Base-by-base conservation (phyloP, 139 green algal species). In the Coelastrella sp. region DNA sequence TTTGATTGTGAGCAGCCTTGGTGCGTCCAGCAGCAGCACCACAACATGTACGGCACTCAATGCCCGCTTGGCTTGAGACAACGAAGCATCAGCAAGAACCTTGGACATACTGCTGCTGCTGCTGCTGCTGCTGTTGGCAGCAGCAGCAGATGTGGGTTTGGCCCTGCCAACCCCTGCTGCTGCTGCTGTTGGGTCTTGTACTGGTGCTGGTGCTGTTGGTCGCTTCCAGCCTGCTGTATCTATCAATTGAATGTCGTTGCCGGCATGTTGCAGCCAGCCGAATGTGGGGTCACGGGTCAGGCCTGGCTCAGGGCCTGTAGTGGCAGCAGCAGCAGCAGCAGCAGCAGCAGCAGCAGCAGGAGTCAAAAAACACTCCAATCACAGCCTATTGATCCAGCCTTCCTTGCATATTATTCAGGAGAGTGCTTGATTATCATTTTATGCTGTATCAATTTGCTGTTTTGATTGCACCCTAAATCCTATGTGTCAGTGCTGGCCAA, bases 211-310 rank as follows among this genome's bases (percentile, higher is more conserved):
- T 66, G 83, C 83, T 22, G 22, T 80, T 5, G 83, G 10, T 32
- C 83, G 83, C n/a, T 98, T 93, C 95, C 96, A 99, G n/a, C 97
- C 97, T 2, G 97, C 97, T 5, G 97, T 99, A 92, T 99, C 97
- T 5, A 98, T 83, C 64, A 99, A 89, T 88, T 97, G 94, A 17
- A 99, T 87, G 20, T 66, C n/a, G 3, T 85, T 74, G 47, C 93
- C 94, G 20, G 87, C 93, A 47, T 88, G 57, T 17, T 96, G 87
- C 14, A 80, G 74, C 74, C 89, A 92, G 2, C 61, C 59, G 0
- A 89, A 91, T 17, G 82, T 91, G 0, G 96, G 89, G 88, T 99
- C 97, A 0, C 97, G 95, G 4, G 97, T 99, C 3, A 99, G 95
- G 4, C 97, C 97, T 3, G 97, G 96, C 94, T 99, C 97, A 8